phyloP scores from a whole-genome alignment of 345 rosid genomes.

The Iberis pinnata region DNA sequence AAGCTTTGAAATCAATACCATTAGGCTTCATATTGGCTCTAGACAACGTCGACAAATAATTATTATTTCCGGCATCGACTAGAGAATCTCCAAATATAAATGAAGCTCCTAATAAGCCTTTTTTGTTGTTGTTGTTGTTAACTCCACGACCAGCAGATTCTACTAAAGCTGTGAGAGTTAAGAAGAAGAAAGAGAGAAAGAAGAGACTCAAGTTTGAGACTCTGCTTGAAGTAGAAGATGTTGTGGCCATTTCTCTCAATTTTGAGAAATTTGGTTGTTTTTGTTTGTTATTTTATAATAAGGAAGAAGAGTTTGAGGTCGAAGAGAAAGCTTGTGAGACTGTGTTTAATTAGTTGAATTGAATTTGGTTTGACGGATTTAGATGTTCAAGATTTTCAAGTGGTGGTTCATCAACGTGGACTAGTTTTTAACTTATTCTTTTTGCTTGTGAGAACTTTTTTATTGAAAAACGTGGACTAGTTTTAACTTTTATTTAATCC shows the following conservation, averaged over 20 bases:
- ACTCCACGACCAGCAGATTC: conserved; percentile 31
- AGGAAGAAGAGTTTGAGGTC: background rate
- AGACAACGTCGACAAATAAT: conserved; percentile 55
- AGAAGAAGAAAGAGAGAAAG: conserved; percentile 1
- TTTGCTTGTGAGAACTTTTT: conserved; percentile 20
- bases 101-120: conserved; percentile 39
- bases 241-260: conserved; percentile 10
- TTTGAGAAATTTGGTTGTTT: conserved; percentile 7
- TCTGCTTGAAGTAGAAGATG: conserved; percentile 1
- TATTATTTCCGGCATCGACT: conserved; percentile 75
- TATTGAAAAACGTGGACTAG: no score
- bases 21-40: conserved; percentile 58
- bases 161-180: conserved; percentile 4
- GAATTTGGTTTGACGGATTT: conserved; percentile 26
- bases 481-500: background rate
- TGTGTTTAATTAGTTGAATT: conserved; percentile 7
- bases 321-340: conserved; percentile 24
- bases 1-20: conserved; percentile 56
- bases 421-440: conserved; percentile 5
- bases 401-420: conserved; percentile 32
- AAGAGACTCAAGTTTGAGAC: conserved; percentile 1
- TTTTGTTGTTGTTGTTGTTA: conserved; percentile 6
- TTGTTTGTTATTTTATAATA: conserved; percentile 13
- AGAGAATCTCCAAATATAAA: conserved; percentile 77
- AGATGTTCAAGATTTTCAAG: conserved; percentile 19